Conservation (phyloP, 192 early-diverging fungal species). For the Umbelopsis sp. region DNA sequence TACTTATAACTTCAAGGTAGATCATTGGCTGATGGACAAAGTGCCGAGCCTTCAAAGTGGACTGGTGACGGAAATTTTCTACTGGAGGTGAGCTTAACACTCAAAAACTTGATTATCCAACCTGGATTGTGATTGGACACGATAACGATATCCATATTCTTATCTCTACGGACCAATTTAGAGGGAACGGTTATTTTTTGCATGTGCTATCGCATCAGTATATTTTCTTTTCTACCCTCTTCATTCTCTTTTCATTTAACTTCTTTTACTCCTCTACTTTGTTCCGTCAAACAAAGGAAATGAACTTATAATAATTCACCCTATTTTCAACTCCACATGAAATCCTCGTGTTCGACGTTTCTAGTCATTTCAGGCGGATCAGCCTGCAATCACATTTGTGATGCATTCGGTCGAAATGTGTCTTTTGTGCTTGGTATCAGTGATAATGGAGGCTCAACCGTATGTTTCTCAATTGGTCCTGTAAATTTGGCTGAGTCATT, state of each 20-base stretch:
- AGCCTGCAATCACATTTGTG: constrained; percentile 61
- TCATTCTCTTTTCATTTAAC: not conserved
- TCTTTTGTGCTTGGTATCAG: constrained; percentile 72
- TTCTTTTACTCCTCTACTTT: not conserved
- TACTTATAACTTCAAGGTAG: too few species aligned
- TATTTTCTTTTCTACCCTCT: constrained; percentile 4
- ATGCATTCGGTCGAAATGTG: constrained; percentile 55
- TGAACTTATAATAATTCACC: constrained; percentile 1
- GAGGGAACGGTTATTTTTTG: not conserved
- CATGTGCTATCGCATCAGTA: not conserved
- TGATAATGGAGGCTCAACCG: constrained; percentile 69
- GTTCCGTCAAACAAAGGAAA: not conserved
- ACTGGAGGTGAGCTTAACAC: too few species aligned
- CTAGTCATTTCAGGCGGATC: constrained; percentile 77
- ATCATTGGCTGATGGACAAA: too few species aligned
- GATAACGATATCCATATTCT: not conserved
- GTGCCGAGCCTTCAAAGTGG: too few species aligned
- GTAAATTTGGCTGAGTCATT: too few species aligned
- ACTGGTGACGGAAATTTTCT: too few species aligned
- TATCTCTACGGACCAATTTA: constrained; percentile 13
- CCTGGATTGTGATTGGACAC: not conserved
- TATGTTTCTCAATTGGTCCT: constrained; percentile 7
- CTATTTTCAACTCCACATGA: not conserved
- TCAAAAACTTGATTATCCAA: not conserved
- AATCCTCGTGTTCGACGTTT: constrained; percentile 36